These are phyloP conservation scores for Aristolochia californica DNA, from an alignment of 164 flowering plant species.

Conservation along the genomic window DNA sequence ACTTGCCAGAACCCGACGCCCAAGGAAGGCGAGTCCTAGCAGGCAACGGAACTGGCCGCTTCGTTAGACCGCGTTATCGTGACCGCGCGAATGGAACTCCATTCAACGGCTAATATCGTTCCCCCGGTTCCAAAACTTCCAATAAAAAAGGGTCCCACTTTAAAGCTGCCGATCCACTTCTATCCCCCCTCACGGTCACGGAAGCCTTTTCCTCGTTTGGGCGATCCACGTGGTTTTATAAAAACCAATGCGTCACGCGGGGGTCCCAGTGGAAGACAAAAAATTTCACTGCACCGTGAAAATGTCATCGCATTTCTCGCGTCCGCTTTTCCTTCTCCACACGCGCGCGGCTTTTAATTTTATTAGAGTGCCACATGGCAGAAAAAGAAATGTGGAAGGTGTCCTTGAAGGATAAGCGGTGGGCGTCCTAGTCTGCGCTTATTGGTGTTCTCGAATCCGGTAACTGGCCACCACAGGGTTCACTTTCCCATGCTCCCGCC, in stretches of 20 bases:
- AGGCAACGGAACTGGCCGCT: background rate
- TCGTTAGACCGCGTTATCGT: background rate
- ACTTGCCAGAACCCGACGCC: background rate
- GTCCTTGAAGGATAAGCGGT: background rate
- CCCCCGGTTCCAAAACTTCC: constrained; percentile 48
- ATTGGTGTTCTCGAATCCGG: constrained; percentile 6
- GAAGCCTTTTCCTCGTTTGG: constrained; percentile 24
- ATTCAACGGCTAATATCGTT: background rate
- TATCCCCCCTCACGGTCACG: too few relatives aligned
- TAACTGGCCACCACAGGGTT: constrained; percentile 3
- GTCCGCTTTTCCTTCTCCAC: too few relatives aligned
- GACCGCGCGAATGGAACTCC: too few relatives aligned
- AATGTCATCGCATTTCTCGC: too few relatives aligned
- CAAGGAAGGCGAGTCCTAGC: constrained; percentile 9
- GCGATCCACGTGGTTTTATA: constrained; percentile 21
- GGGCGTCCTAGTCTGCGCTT: background rate
- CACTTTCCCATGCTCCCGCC: constrained; percentile 2
- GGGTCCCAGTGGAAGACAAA: too few relatives aligned
- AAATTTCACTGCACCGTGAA: too few relatives aligned
- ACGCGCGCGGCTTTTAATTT: too few relatives aligned
- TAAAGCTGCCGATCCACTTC: constrained; percentile 20
- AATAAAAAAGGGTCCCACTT: constrained; percentile 41
- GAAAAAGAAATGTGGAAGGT: background rate
- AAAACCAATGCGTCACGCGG: too few relatives aligned
- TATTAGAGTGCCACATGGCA: too few relatives aligned